phyloP scores from a whole-genome alignment of 768 basidiomycete genomes.

The Collybia sp. region DNA sequence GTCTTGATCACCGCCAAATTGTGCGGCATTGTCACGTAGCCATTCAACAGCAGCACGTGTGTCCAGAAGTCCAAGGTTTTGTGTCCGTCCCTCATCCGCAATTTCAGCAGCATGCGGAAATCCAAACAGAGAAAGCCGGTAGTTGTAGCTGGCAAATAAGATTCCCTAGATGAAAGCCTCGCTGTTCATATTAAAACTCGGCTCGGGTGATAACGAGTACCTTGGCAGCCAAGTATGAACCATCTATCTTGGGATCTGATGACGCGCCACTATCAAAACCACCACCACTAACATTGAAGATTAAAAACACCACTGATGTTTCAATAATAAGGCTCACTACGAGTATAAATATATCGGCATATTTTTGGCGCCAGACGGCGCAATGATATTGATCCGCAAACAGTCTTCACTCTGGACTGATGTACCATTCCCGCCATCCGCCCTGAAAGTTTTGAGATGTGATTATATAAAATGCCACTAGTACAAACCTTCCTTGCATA shows the following conservation, averaged over 20 bases:
- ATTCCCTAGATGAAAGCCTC: constrained; percentile 16
- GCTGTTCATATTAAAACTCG: not conserved
- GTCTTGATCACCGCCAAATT: constrained; percentile 39
- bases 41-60: constrained; percentile 40
- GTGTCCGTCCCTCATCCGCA: constrained; percentile 22
- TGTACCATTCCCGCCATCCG: constrained; percentile 26
- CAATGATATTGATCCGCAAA: constrained; percentile 36
- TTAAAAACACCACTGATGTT: not conserved
- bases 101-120: constrained; percentile 36
- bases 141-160: constrained; percentile 29
- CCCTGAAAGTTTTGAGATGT: constrained; percentile 9
- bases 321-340: constrained; percentile 13
- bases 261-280: constrained; percentile 31
- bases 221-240: constrained; percentile 23
- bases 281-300: constrained; percentile 19
- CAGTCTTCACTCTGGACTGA: constrained; percentile 35
- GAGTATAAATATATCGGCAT: constrained; percentile 24
- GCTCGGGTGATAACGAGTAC: constrained; percentile 5
- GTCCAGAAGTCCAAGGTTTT: constrained; percentile 49
- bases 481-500: constrained; percentile 23
- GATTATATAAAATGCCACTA: not conserved
- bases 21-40: constrained; percentile 34
- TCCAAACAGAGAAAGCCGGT: constrained; percentile 31
- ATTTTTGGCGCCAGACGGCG: constrained; percentile 26
- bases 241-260: constrained; percentile 29